Percentiles rank a stretch among this genome's conserved stretches.
phyloP scores from a whole-genome alignment of 2,329 filamentous ascomycete species.

The Chrysoporthe puriensis region DNA sequence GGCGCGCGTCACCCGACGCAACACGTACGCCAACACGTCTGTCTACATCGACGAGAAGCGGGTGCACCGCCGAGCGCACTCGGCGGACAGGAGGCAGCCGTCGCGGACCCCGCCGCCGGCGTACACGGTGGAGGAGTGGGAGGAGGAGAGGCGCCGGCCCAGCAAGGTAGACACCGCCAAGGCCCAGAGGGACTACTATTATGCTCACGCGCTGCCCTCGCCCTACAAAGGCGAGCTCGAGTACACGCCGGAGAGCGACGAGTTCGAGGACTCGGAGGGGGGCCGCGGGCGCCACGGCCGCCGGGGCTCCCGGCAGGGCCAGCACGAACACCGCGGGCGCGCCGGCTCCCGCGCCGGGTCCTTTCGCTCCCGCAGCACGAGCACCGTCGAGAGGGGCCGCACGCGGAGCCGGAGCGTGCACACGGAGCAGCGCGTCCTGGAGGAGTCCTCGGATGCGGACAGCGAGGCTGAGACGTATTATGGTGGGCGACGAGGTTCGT shows the following conservation, averaged over 20 bases:
- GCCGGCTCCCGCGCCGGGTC: slow-evolving; percentile 5
- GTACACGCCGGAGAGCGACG: slow-evolving; percentile 23
- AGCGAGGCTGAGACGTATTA: slow-evolving; percentile 20
- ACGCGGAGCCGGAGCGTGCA: slow-evolving; percentile 27
- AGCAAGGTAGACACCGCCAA: slow-evolving; percentile 26
- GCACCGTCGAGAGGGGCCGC: slow-evolving; percentile 24
- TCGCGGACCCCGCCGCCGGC: slow-evolving; percentile 4
- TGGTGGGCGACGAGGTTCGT: slow-evolving; percentile 14
- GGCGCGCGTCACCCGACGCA: slow-evolving; percentile 20
- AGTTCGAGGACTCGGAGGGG: slow-evolving; percentile 19
- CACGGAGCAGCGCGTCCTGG: slow-evolving; percentile 19
- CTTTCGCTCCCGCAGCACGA: slow-evolving; percentile 22
- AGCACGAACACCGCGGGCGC: slow-evolving; percentile 4
- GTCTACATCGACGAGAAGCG: slow-evolving; percentile 21
- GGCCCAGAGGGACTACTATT: slow-evolving; percentile 27
- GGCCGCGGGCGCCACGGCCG: slow-evolving; percentile 12
- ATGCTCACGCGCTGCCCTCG: slow-evolving; percentile 26
- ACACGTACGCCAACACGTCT: slow-evolving; percentile 20
- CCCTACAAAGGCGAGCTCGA: slow-evolving; percentile 27
- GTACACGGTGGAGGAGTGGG: slow-evolving; percentile 22
- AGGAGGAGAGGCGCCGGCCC: slow-evolving; percentile 19
- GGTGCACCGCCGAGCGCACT: slow-evolving; percentile 23
- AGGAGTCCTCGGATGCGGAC: slow-evolving; percentile 21
- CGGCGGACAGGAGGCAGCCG: slow-evolving; percentile 17
- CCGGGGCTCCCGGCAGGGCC: background rate